phyloP scores from a whole-genome alignment of 192 early-diverging fungal genomes.

The Chytriomyces sp. region DNA sequence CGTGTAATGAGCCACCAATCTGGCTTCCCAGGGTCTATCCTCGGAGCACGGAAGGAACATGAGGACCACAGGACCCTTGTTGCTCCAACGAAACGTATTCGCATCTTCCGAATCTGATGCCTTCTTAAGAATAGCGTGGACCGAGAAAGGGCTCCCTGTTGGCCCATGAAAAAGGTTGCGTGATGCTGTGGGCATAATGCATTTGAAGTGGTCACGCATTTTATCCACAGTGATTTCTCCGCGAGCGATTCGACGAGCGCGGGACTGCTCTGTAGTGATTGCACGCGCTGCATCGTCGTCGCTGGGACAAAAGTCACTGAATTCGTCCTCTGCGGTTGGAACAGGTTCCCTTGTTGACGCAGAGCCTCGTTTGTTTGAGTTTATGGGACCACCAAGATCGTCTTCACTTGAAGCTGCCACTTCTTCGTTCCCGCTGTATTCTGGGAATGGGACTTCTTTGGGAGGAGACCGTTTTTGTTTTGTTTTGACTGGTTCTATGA shows the following conservation, averaged over 20 bases:
- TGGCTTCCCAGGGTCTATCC: conserved; percentile 13
- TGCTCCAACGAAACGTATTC: conserved; percentile 4
- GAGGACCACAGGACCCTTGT: conserved; percentile 24
- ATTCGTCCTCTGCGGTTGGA: neutral
- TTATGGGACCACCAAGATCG: neutral
- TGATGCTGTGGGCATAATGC: neutral
- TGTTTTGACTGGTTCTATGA: too few relatives aligned
- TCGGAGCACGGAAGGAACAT: conserved; percentile 15
- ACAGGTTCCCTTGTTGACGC: neutral
- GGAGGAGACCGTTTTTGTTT: too few relatives aligned
- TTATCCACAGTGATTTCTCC: neutral
- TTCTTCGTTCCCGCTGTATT: too few relatives aligned
- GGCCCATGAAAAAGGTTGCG: neutral
- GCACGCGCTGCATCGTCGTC: too few relatives aligned
- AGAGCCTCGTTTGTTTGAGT: too few relatives aligned
- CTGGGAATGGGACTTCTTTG: too few relatives aligned
- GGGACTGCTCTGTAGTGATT: neutral
- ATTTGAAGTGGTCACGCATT: conserved; percentile 3
- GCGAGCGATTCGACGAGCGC: neutral
- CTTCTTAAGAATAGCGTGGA: neutral
- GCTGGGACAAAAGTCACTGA: neutral
- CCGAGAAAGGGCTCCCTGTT: neutral
- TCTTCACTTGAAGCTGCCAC: neutral
- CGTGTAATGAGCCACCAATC: conserved; percentile 25
- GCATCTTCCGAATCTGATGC: neutral